Base-by-base conservation (phyloP, 2,329 filamentous ascomycete species). In the Chaetomiaceae sp. region DNA sequence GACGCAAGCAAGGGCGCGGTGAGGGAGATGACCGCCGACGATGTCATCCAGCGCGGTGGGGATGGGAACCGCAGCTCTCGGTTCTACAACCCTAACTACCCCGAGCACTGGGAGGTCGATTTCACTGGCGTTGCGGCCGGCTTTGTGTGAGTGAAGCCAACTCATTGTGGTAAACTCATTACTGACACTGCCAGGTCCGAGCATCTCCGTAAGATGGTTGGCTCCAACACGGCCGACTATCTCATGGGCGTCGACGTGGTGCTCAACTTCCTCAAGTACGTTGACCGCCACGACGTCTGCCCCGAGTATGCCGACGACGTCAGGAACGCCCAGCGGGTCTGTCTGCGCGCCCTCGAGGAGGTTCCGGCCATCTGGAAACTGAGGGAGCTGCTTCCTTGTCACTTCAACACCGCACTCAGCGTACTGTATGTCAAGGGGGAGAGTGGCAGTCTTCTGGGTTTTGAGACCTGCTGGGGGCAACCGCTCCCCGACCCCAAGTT, bases 211-310 rank as follows among this genome's bases (percentile, higher is more conserved):
- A 72, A 72, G 23, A 72, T 81, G 34, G 80, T 81, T 34, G 75
- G 80, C 17, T 80, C 82, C 45, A 78, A 83, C 12, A 75, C 71
- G 15, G 66, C 71, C 0, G 70, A 77, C 12, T 77, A 91, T 57
- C 71, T 78, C n/a, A 69, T 78, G 6, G 83, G 83, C 3, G 82
- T 85, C 19, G 77, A 80, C 31, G 81, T 95, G 0, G 76, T 96
- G 37, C 81, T 83, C 55, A 95, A 94, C 65, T 97, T 97, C 66
- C 81, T 96, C 59, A 88, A 89, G 59, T 99, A 96, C 61, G 75
- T 97, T 0, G 75, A 91, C 9, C 81, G 87, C 56, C 91, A 97
- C 65, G 81, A 88, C 34, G 92, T 95, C 15, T 96, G 91, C 64
- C 86, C 88, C 0, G 94, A 97, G 67, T 88, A 91, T 65, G 75